Evolutionary conservation across 2,329 filamentous ascomycete genomes (phyloP).

Genomic region (Sordariomycetes sp.): DNA sequence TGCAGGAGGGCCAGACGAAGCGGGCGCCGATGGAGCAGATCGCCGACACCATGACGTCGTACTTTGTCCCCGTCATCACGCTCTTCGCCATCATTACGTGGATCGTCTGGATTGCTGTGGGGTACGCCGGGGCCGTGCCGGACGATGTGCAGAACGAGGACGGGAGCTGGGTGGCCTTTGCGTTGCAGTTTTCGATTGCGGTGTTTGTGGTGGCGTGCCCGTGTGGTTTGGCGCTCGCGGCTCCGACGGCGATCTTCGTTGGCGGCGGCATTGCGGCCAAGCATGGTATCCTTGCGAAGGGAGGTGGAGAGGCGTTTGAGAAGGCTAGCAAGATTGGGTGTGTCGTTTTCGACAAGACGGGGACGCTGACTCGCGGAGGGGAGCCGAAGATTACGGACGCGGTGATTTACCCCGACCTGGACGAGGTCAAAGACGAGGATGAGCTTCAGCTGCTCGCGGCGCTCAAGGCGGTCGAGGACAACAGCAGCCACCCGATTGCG

Average conservation of each 20-base stretch:
- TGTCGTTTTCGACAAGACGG: constrained; percentile 82
- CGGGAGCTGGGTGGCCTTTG: constrained; percentile 60
- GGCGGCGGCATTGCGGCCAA: constrained; percentile 69
- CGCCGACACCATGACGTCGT: constrained; percentile 58
- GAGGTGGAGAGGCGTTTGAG: constrained; percentile 75
- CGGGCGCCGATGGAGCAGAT: constrained; percentile 64
- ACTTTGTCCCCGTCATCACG: constrained; percentile 64
- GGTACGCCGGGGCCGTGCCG: constrained; percentile 43
- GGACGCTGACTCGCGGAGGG: constrained; percentile 63
- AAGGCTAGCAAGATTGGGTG: constrained; percentile 67
- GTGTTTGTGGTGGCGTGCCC: constrained; percentile 83
- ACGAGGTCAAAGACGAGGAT: constrained; percentile 9
- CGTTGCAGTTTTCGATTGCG: constrained; percentile 70
- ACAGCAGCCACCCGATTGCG: constrained; percentile 63
- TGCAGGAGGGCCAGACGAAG: constrained; percentile 64
- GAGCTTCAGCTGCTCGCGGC: constrained; percentile 31
- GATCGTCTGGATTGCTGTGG: constrained; percentile 57
- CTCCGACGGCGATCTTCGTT: constrained; percentile 75
- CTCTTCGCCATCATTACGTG: constrained; percentile 58
- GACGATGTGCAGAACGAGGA: constrained; percentile 31
- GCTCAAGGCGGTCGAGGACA: constrained; percentile 51
- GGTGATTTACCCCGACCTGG: constrained; percentile 19
- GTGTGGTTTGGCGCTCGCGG: constrained; percentile 73
- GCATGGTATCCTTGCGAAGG: constrained; percentile 69
- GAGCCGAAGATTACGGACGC: constrained; percentile 55